A percentile compares a stretch with the other conserved stretches of the same genome.
These are phyloP conservation scores for Diplodia scrobiculata DNA, from an alignment of 2,329 filamentous ascomycete genomes.

Conservation along the genomic window DNA sequence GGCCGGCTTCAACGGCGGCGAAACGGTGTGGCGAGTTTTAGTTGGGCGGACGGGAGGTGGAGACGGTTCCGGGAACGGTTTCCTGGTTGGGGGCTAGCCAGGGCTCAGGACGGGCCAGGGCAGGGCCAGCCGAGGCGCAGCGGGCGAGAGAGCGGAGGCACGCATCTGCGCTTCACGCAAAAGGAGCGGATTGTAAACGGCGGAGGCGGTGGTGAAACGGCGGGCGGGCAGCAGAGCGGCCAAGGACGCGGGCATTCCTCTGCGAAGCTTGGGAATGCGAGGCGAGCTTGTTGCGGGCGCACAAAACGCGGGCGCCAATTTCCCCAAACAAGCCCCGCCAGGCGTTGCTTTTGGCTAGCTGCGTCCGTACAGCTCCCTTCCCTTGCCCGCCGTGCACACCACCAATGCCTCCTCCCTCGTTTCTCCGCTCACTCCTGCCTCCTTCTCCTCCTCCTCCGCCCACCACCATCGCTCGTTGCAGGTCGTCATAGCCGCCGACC, in stretches of 20 bases:
- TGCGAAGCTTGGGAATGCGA: slow-evolving; percentile 11
- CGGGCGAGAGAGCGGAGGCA: no score
- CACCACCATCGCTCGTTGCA: slow-evolving; percentile 5
- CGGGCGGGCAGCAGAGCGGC: neutral
- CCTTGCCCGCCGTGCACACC: neutral
- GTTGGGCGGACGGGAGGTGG: neutral
- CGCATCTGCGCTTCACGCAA: neutral
- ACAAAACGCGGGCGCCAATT: slow-evolving; percentile 19
- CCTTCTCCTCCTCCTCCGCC: neutral
- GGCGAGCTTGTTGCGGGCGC: slow-evolving; percentile 7
- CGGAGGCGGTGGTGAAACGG: neutral
- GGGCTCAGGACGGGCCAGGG: neutral
- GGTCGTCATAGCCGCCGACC: neutral
- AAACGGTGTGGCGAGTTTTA: neutral
- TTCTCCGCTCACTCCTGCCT: neutral
- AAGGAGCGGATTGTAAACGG: neutral
- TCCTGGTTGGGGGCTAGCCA: neutral
- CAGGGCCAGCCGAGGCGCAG: neutral
- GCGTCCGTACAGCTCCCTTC: neutral
- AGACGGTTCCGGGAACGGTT: neutral
- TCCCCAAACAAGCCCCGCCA: slow-evolving; percentile 21
- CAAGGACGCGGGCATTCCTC: neutral
- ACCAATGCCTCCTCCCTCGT: slow-evolving; percentile 11
- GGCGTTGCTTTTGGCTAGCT: neutral
- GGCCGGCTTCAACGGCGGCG: slow-evolving; percentile 1